Base-by-base conservation (phyloP, 768 basidiomycete genomes). In the Suillus subaureus region DNA sequence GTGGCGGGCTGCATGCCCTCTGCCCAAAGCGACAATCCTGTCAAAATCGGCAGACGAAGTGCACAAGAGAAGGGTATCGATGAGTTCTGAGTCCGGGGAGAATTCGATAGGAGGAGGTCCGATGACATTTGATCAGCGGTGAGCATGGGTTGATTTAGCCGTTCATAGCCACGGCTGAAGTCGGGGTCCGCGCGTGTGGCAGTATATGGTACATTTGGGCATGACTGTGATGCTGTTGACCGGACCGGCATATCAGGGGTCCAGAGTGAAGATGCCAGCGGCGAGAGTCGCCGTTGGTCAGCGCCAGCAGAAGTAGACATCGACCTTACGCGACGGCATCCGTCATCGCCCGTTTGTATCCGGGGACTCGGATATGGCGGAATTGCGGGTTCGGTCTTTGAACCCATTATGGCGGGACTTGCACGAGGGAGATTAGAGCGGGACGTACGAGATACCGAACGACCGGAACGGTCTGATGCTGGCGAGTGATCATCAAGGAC, bases 1-100 rank as follows among this genome's bases (percentile, higher is more conserved):
- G 81, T 77, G 63, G 87, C 82, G 21, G 87, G 82, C n/a, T 82
- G 77, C 87, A 91, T 89, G 65, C 90, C 89, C 69, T 90, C 88
- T 28, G 90, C 87, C 72, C 82, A 83, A 21, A 92, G 79, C 47
- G 81, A 83, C 64, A 91, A 73, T 55, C 77, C 78, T 16, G 76
- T 75, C 54, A 82, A 65, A 47, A 79, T 81, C 62, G 70, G 64
- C 33, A 74, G 75, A 66, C 67, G 76, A 74, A 73, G 80, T 72
- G 68, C 63, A 45, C 23, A 11, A 64, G 75, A 61, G 66, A 75
- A 73, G 15, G 76, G 51, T 35, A 74, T 69, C 52, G 76, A 76
- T 1, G 72, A 66, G 37, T 70, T 66, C 63, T 71, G 72, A 40
- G 68, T 21, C 61, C 77, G 75, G 0, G 76, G 74, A 21, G 77